Evolutionary conservation across 73 alveolate species (phyloP).

Genomic region (Paramecium caudatum): DNA sequence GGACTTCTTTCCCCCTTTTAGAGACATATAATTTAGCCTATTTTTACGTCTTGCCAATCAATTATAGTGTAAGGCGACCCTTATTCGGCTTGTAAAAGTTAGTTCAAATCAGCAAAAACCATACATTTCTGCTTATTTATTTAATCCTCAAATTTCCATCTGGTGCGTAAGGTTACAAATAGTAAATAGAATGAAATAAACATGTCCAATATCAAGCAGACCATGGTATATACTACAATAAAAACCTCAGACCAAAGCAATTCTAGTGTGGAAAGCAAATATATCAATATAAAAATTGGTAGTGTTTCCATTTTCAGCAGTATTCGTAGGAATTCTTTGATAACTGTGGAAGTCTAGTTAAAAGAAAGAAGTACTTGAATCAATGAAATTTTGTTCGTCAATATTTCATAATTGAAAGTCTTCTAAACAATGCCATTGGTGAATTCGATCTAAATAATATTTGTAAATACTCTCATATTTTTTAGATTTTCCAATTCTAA

Average conservation of each 20-base stretch:
- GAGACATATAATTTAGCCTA: slow-evolving; percentile 19
- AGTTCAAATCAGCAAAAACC: background rate
- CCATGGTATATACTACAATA: background rate
- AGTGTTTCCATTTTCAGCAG: background rate
- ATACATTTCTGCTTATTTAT: background rate
- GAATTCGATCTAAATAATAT: slow-evolving; percentile 11
- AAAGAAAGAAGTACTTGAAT: slow-evolving; percentile 4
- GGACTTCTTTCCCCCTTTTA: slow-evolving; percentile 47
- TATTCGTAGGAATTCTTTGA: slow-evolving; percentile 12
- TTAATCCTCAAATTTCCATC: slow-evolving; percentile 17
- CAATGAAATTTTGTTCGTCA: background rate
- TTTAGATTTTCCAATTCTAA: slow-evolving; percentile 11
- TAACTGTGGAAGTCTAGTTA: slow-evolving; percentile 33
- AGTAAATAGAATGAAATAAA: background rate
- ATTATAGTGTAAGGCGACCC: background rate
- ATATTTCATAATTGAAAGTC: background rate
- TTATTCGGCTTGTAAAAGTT: background rate
- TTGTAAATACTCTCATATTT: background rate
- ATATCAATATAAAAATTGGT: background rate
- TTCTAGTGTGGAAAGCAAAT: slow-evolving; percentile 18
- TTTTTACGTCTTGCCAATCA: background rate
- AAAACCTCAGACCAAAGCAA: slow-evolving; percentile 27
- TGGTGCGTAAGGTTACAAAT: background rate
- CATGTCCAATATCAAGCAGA: slow-evolving; percentile 19
- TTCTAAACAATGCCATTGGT: slow-evolving; percentile 17